These are phyloP conservation scores for Dianthus caryophyllus DNA, from an alignment of 148 eudicot species.

Conservation along the genomic window DNA sequence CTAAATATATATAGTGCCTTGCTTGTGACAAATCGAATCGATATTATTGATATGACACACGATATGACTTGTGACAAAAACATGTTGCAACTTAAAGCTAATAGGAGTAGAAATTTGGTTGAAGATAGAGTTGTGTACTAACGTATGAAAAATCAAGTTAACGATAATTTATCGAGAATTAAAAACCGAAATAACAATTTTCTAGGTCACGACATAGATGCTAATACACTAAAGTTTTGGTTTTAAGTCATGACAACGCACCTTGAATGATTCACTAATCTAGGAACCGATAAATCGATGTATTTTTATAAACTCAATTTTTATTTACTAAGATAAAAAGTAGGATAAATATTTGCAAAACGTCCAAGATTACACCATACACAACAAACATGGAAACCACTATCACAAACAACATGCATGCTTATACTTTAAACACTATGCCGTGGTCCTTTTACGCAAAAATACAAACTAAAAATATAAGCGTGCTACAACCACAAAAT, in stretches of 20 bases:
- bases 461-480: neutral
- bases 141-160: no score
- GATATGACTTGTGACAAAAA: no score
- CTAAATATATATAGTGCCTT: no score
- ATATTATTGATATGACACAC: no score
- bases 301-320: neutral
- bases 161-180: no score
- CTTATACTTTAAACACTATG: neutral
- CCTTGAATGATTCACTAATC: slow-evolving; percentile 24
- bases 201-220: no score
- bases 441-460: slow-evolving; percentile 9
- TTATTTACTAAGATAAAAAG: slow-evolving; percentile 2
- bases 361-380: slow-evolving; percentile 21
- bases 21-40: no score
- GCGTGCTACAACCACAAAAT: neutral
- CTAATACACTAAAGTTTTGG: neutral
- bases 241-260: slow-evolving; percentile 17
- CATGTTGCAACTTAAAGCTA: no score
- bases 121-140: no score
- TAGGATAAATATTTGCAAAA: slow-evolving; percentile 14
- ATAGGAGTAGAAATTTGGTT: no score
- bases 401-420: slow-evolving; percentile 6
- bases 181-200: no score
- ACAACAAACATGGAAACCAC: neutral
- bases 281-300: neutral